Base-by-base conservation (phyloP, 805 yeast species). In the Cyberlindnera subsufficiens region DNA sequence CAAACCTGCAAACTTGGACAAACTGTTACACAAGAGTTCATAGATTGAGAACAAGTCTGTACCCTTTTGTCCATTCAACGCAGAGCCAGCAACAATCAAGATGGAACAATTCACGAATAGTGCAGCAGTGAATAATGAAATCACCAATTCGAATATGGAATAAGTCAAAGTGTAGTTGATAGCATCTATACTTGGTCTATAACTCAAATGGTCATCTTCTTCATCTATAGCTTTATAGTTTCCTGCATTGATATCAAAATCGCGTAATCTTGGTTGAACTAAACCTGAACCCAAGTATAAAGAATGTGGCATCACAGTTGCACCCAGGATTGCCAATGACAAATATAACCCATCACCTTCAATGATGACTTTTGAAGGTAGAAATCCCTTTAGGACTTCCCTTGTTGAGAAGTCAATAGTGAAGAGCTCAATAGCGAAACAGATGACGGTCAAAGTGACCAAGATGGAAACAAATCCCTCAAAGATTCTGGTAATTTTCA, bases 281-380 rank as follows among this genome's bases (percentile, higher is more conserved):
- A 90, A 77, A 13, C 96, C 95, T 1, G 91, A 81, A 2, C 97
- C 97, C 37, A 89, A 70, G 57, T 84, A 89, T 39, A 89, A 67
- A 2, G 93, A 83, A 59, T 90, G 97, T 7, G 96, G 96, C 97
- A 89, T 89, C 20, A 90, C 91, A 2, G 96, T 89, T 19, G 96
- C 95, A 27, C 97, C 97, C 45, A 90, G 67, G 43, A 90, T 82
- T 18, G 96, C 96, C 53, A 91, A 79, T 49, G 89, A 75, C 39
- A 86, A 65, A 55, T 84, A 87, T 30, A 90, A 64, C 2, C 96
- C 96, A 45, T 78, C 77, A 18, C 75, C 77, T 42, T 74, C 66
- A 27, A 78, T 67, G 60, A 77, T 67, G 0, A 68, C 68, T 37
- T 56, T 56, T 5, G 75, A 69, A 4, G 86, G 86, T 30, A 77